Evolutionary conservation across 306 rosid genomes (phyloP), one percentile per base, ranked within the genome.

Genomic region (Sphenostylis stenocarpa): DNA sequence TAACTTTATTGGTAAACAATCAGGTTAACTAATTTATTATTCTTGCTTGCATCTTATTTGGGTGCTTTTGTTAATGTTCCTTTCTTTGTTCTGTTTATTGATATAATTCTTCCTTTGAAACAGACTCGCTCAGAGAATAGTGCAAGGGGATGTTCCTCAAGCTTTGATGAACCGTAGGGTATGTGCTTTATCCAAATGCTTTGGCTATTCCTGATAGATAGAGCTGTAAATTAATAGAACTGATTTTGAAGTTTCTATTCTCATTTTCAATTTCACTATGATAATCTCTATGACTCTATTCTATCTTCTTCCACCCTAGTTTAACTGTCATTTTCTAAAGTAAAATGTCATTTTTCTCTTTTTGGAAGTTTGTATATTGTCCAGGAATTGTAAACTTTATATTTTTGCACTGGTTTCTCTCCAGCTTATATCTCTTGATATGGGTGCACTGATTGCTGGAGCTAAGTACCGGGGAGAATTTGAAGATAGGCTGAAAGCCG

Each of bases 51-150:
- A 19, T 52, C 77, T 19, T 49, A 16, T 76, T 41, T 84, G 53
- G 55, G 36, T 80, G 31, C 49, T 48, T 51, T 55, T 56, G 53
- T 24, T 72, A 23, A 1, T 53, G n/a, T 57, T 78, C 52, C 2
- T 66, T 73, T 8, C 29, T 19, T 3, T 64, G 7, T 28, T 65
- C 21, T 77, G 55, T 21, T 12, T 44, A 29, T 70, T 64, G 53
- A 66, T 44, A 73, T 58, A 20, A 80, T 41, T 63, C 39, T 48
- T 14, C 70, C 71, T 47, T 52, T 62, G 84, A 60, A 80, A 89
- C 96, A 94, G 98, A 80, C 96, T 94, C 61, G 98, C 98, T 64
- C 98, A 94, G 83, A 88, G 98, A 85, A 94, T 94, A 16, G 96
- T 94, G 78, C 93, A 94, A 83, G 97, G 92, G 57, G 97, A 94